Percentiles rank a stretch among this genome's conserved stretches.
These are phyloP conservation scores for Naganishia albida DNA, from an alignment of 1,284 basidiomycete genomes.

Conservation along the genomic window DNA sequence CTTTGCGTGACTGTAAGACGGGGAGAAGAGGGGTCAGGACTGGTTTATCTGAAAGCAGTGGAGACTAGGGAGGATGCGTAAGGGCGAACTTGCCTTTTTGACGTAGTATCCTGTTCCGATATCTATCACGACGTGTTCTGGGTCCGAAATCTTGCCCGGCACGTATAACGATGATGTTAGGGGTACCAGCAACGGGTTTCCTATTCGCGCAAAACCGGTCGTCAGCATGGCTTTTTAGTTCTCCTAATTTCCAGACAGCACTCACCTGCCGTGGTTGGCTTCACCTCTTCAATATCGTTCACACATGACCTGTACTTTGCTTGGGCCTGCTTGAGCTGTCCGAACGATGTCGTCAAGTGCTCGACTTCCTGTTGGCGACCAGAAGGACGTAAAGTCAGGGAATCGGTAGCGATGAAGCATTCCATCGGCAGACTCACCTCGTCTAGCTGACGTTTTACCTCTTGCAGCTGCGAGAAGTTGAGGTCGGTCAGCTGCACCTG, in stretches of 20 bases:
- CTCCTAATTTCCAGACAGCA: constrained; percentile 27
- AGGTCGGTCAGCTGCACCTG: constrained; percentile 76
- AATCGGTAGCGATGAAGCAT: too few species aligned
- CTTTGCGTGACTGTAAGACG: constrained; percentile 65
- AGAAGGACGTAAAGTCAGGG: neutral
- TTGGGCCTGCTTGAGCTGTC: constrained; percentile 88
- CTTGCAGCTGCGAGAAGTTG: constrained; percentile 75
- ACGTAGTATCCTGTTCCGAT: constrained; percentile 96
- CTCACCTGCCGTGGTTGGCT: constrained; percentile 68
- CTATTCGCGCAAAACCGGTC: constrained; percentile 56
- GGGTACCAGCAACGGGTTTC: constrained; percentile 84
- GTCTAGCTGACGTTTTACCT: constrained; percentile 84
- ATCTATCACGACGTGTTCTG: constrained; percentile 87
- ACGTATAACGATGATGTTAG: constrained; percentile 93
- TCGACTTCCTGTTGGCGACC: constrained; percentile 71
- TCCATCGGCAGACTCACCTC: constrained; percentile 62
- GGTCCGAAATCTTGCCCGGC: constrained; percentile 81
- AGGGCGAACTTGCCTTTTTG: constrained; percentile 68
- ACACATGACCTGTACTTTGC: constrained; percentile 87
- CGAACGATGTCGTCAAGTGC: constrained; percentile 88
- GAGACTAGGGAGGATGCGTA: neutral
- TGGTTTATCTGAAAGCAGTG: constrained; percentile 36
- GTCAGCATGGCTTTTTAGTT: neutral
- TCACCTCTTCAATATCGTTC: constrained; percentile 74
- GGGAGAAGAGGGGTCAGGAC: constrained; percentile 6